Evolutionary conservation across 2,329 filamentous ascomycete species (phyloP).

Genomic region (Fusarium albosuccineum): DNA sequence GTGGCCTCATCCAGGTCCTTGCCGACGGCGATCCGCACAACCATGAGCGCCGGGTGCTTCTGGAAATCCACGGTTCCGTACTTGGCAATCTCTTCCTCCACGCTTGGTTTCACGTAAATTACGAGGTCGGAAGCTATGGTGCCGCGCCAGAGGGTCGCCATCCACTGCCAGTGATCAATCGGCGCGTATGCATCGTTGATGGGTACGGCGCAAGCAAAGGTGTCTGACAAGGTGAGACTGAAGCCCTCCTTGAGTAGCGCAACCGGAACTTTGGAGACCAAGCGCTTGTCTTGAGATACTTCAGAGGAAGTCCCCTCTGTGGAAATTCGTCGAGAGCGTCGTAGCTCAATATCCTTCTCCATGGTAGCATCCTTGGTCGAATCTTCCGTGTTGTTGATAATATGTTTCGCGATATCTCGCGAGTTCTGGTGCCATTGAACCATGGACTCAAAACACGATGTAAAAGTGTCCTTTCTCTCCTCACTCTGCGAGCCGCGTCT

Average conservation of each 20-base stretch:
- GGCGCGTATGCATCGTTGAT: constrained; percentile 83
- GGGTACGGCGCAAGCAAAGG: constrained; percentile 78
- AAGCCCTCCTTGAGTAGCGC: constrained; percentile 83
- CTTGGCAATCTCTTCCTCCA: constrained; percentile 53
- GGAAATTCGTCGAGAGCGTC: constrained; percentile 27
- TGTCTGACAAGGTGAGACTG: constrained; percentile 82
- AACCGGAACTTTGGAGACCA: constrained; percentile 67
- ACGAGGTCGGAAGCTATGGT: constrained; percentile 85
- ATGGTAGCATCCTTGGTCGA: constrained; percentile 19
- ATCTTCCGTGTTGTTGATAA: constrained; percentile 51
- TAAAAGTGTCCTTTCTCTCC: constrained; percentile 58
- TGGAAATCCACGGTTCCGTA: constrained; percentile 68
- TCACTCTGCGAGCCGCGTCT: constrained; percentile 25
- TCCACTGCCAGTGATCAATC: constrained; percentile 98
- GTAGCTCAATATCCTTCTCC: constrained; percentile 15
- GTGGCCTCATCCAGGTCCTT: constrained; percentile 74
- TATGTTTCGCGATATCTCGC: constrained; percentile 72
- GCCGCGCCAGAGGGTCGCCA: constrained; percentile 92
- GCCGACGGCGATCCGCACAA: constrained; percentile 62
- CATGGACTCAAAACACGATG: constrained; percentile 76
- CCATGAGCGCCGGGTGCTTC: constrained; percentile 65
- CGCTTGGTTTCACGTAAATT: constrained; percentile 69
- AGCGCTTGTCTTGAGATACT: constrained; percentile 11
- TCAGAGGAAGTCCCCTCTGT: constrained; percentile 15
- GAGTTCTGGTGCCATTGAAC: constrained; percentile 82